Evolutionary conservation across 2,329 filamentous ascomycete species (phyloP), one percentile per base, ranked within the genome.

Genomic region (Thelonectria blattea): DNA sequence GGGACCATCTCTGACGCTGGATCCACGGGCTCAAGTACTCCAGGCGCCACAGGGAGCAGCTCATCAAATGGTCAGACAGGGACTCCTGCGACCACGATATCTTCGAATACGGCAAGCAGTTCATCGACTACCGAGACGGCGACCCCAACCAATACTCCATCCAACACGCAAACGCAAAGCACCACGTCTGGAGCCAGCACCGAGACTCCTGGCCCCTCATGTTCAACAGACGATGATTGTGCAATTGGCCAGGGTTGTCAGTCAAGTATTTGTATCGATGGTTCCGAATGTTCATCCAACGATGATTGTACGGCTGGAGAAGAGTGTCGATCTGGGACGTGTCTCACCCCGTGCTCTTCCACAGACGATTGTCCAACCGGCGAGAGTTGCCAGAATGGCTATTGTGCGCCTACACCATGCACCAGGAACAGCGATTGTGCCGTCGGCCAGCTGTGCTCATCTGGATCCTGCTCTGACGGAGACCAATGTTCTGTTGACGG

Each of bases 211-310:
- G 5, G 5, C 3, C 9, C 18, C 12, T 2, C 4, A 9, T 56
- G 53, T 12, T 42, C 46, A 1, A 50, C 53, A 14, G 42, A 57
- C 14, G 39, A 37, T n/a, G 39, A 57, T n/a, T 57, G 54, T 3
- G 27, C 22, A 7, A 22, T 53, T 32, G 51, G 51, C 10, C 51
- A 53, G 51, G 45, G 11, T 18, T 53, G 51, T 17, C 41, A 53
- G 24, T n/a, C 39, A 11, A 39, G 51, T n/a, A 24, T 53, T 14
- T 53, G 51, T 9, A 37, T 42, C 5, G 45, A 53, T n/a, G 51
- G 51, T 9, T 45, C 51, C 34, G 37, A 45, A n/a, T 53, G 51
- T 37, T 45, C 51, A 3, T 22, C 24, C 20, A 37, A 15, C 30
- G 18, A 3, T 8, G 17, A 53, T 12, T 53, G 51, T 4, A 10